Percentiles rank a stretch among this genome's conserved stretches.
These are phyloP conservation scores for Taiozyma sp. DNA, from an alignment of 1,139 yeast species.

Conservation along the genomic window DNA sequence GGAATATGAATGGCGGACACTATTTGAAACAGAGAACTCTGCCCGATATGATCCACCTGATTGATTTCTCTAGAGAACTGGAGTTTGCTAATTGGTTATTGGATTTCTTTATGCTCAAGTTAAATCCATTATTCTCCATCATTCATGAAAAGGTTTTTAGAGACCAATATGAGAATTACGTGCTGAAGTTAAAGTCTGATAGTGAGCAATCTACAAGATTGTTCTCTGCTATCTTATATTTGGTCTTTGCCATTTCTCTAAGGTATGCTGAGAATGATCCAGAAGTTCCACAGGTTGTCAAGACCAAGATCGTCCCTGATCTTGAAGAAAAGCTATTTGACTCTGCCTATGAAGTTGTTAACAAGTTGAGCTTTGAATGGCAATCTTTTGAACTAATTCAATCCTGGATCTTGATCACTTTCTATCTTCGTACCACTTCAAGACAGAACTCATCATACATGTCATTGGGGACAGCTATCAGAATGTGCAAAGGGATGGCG, in stretches of 20 bases:
- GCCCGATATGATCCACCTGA: conserved; percentile 7
- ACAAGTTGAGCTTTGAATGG: conserved; percentile 57
- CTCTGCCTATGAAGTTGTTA: conserved; percentile 41
- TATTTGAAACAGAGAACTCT: conserved; percentile 36
- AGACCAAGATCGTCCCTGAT: conserved; percentile 27
- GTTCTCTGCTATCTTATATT: conserved; percentile 46
- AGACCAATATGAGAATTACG: conserved; percentile 42
- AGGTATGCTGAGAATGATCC: conserved; percentile 45
- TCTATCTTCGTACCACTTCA: conserved; percentile 50
- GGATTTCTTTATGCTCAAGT: conserved; percentile 41
- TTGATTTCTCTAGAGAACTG: conserved; percentile 15
- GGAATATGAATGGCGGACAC: conserved; percentile 59
- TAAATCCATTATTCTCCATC: conserved; percentile 51
- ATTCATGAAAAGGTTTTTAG: conserved; percentile 50
- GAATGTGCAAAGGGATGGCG: conserved; percentile 55
- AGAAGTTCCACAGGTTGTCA: conserved; percentile 17
- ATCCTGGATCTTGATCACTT: conserved; percentile 50
- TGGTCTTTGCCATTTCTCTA: conserved; percentile 47
- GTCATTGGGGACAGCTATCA: conserved; percentile 49
- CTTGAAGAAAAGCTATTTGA: conserved; percentile 50
- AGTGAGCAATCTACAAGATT: conserved; percentile 26
- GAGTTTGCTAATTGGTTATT: conserved; percentile 26
- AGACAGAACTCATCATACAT: conserved; percentile 51
- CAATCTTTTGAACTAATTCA: conserved; percentile 62
- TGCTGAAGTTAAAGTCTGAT: conserved; percentile 18